Evolutionary conservation across 805 yeast species (phyloP).

Genomic region (Wickerhamomyces chambardii): DNA sequence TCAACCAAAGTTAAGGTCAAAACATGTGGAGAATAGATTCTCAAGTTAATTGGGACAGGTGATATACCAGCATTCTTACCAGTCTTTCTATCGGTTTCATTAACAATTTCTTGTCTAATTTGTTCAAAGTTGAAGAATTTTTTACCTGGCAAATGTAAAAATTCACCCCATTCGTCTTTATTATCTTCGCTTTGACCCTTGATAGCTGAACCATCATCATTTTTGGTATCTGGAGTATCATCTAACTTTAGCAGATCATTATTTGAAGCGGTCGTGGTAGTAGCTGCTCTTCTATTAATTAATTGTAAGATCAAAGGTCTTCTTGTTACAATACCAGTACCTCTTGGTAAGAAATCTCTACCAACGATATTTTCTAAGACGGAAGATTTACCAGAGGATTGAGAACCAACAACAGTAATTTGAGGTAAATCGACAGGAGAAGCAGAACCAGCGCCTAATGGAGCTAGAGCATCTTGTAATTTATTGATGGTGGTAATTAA

Average conservation of each 20-base stretch:
- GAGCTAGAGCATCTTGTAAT: slow-evolving; percentile 81
- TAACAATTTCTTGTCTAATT: slow-evolving; percentile 82
- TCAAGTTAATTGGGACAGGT: slow-evolving; percentile 84
- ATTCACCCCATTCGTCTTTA: slow-evolving; percentile 94
- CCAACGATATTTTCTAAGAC: slow-evolving; percentile 90
- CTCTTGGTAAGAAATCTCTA: slow-evolving; percentile 85
- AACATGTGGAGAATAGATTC: slow-evolving; percentile 91
- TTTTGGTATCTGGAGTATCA: slow-evolving; percentile 36
- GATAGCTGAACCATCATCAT: slow-evolving; percentile 35
- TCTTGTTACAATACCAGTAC: slow-evolving; percentile 88
- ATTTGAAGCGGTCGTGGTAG: slow-evolving; percentile 11
- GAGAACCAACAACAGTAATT: slow-evolving; percentile 93
- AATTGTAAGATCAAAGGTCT: slow-evolving; percentile 80
- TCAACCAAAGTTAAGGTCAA: slow-evolving; percentile 91
- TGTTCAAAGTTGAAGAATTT: slow-evolving; percentile 83
- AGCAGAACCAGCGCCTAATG: slow-evolving; percentile 70
- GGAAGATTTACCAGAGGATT: slow-evolving; percentile 82
- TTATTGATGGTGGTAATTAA: slow-evolving; percentile 72
- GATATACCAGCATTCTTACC: slow-evolving; percentile 86
- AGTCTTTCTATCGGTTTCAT: slow-evolving; percentile 81
- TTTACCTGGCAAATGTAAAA: slow-evolving; percentile 84
- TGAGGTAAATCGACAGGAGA: slow-evolving; percentile 89
- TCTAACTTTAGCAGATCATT: slow-evolving; percentile 26
- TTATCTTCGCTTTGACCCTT: slow-evolving; percentile 55
- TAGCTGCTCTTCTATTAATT: slow-evolving; percentile 54